Percentiles rank a stretch among this genome's conserved stretches.
phyloP scores from a whole-genome alignment of 1,284 basidiomycete species.

The Heterobasidion irregulare region DNA sequence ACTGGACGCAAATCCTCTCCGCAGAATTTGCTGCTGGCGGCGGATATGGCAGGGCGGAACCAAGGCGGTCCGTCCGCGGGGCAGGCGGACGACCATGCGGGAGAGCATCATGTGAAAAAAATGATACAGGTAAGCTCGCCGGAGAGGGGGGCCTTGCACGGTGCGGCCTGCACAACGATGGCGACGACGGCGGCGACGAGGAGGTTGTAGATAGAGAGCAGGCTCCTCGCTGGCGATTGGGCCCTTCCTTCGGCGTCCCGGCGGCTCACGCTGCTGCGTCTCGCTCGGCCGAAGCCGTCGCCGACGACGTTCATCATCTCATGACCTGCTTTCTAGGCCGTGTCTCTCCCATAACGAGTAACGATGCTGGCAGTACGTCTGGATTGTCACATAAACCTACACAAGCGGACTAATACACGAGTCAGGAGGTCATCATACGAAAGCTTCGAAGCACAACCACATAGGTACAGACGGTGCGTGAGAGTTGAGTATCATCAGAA shows the following conservation, averaged over 20 bases:
- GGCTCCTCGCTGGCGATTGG: background rate
- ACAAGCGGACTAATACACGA: too few species aligned
- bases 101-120: background rate
- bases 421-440: too few species aligned
- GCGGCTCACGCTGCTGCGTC: background rate
- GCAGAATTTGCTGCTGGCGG: background rate
- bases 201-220: background rate
- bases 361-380: too few species aligned
- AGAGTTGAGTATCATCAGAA: too few species aligned
- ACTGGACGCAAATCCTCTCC: conserved; percentile 21
- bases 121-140: background rate
- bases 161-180: background rate
- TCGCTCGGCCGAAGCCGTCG: background rate
- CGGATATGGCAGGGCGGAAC: background rate
- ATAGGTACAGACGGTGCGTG: too few species aligned
- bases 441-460: too few species aligned
- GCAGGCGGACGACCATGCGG: background rate
- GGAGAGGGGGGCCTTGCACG: background rate
- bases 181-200: background rate
- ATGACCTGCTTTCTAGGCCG: background rate
- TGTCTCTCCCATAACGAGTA: too few species aligned
- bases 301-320: background rate
- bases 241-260: background rate
- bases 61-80: background rate
- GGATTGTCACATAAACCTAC: background rate